phyloP scores from a whole-genome alignment of 202 grass and related monocot genomes.

The Setaria italica region DNA sequence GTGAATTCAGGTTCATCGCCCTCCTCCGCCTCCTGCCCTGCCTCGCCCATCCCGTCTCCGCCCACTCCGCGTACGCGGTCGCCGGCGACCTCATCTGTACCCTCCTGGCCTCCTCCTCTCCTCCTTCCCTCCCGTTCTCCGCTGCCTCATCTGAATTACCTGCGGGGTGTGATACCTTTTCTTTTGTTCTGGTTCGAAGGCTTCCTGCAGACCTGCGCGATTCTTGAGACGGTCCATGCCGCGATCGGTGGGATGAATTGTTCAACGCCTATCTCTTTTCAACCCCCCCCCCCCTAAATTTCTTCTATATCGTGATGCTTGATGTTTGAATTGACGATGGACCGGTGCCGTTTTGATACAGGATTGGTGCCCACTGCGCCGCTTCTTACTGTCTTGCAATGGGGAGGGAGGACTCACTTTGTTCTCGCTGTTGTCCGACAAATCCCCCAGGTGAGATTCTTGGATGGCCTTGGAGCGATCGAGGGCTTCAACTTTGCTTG shows the following conservation, averaged over 20 bases:
- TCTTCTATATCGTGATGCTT: neutral
- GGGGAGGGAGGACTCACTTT: conserved; percentile 93
- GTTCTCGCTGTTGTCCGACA: conserved; percentile 74
- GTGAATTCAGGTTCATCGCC: conserved; percentile 67
- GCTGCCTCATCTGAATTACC: neutral
- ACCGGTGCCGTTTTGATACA: conserved; percentile 22
- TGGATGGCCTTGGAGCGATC: neutral
- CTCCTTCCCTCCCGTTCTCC: neutral
- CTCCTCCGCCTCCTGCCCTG: conserved; percentile 53
- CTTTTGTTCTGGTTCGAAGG: conserved; percentile 41
- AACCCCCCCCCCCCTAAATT: neutral
- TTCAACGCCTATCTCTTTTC: neutral
- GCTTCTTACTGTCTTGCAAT: conserved; percentile 78
- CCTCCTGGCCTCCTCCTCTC: neutral
- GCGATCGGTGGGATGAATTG: conserved; percentile 59
- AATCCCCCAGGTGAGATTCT: conserved; percentile 67
- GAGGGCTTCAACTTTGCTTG: neutral
- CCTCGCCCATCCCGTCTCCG: conserved; percentile 38
- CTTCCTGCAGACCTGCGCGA: conserved; percentile 69
- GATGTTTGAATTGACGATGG: neutral
- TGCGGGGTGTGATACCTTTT: neutral
- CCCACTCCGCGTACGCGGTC: conserved; percentile 58
- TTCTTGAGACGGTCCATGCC: conserved; percentile 76
- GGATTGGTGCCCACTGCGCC: conserved; percentile 75
- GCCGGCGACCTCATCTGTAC: conserved; percentile 83